A percentile compares a stretch with the other conserved stretches of the same genome.
These are phyloP conservation scores for Evansstolkia leycettana DNA, from an alignment of 495 filamentous ascomycete genomes.

Conservation along the genomic window DNA sequence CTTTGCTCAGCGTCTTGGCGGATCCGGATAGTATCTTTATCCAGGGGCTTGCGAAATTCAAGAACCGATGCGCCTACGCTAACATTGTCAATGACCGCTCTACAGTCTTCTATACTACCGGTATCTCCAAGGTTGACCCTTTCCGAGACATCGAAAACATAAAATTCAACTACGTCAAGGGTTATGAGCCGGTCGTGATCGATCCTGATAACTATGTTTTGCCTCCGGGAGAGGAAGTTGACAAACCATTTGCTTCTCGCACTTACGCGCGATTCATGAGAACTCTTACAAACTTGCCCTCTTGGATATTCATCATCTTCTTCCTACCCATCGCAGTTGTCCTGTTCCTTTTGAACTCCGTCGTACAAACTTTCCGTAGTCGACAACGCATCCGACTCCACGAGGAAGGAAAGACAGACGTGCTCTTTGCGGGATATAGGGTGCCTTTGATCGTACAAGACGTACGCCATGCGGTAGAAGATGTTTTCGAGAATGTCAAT, in stretches of 20 bases:
- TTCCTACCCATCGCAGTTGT: slow-evolving; percentile 56
- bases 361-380: slow-evolving; percentile 61
- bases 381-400: slow-evolving; percentile 62
- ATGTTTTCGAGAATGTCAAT: slow-evolving; percentile 58
- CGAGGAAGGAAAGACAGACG: slow-evolving; percentile 53
- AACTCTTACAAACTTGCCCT: slow-evolving; percentile 33
- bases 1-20: slow-evolving; percentile 68
- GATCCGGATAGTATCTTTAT: slow-evolving; percentile 83
- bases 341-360: slow-evolving; percentile 62
- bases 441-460: slow-evolving; percentile 65
- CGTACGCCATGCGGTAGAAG: slow-evolving; percentile 58
- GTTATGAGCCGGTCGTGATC: slow-evolving; percentile 66
- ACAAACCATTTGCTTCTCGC: slow-evolving; percentile 14
- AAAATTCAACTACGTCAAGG: slow-evolving; percentile 57
- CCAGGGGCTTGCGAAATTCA: slow-evolving; percentile 60
- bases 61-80: slow-evolving; percentile 60
- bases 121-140: slow-evolving; percentile 61
- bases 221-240: slow-evolving; percentile 21
- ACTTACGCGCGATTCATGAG: slow-evolving; percentile 15
- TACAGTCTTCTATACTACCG: slow-evolving; percentile 71
- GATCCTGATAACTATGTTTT: slow-evolving; percentile 53
- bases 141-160: slow-evolving; percentile 51
- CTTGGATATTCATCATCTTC: slow-evolving; percentile 48
- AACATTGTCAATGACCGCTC: slow-evolving; percentile 78
- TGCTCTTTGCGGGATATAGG: slow-evolving; percentile 53